These are phyloP conservation scores for Chalciporus piperatus DNA, from an alignment of 768 basidiomycete species.

Conservation along the genomic window DNA sequence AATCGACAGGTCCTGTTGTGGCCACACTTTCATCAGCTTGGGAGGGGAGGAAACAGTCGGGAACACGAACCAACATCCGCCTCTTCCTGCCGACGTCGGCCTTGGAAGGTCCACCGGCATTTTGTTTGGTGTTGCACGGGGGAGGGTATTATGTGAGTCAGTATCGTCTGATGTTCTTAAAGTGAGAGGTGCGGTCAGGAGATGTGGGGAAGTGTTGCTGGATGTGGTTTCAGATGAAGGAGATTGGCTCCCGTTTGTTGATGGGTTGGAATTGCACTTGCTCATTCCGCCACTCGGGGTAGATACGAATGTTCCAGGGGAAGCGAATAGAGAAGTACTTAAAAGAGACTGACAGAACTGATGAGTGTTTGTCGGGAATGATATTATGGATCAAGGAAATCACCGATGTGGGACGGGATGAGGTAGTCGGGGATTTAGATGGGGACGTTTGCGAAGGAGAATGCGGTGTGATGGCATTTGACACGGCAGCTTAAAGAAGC, in stretches of 20 bases:
- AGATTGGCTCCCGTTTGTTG: conserved; percentile 46
- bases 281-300: conserved; percentile 39
- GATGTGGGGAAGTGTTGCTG: conserved; percentile 46
- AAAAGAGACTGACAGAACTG: conserved; percentile 20
- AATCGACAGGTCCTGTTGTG: conserved; percentile 73
- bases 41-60: background rate
- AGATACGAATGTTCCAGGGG: conserved; percentile 22
- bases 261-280: conserved; percentile 45
- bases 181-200: conserved; percentile 34
- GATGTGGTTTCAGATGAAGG: conserved; percentile 44
- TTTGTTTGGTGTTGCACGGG: conserved; percentile 45
- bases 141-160: conserved; percentile 19
- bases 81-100: conserved; percentile 56
- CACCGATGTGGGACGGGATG: conserved; percentile 21
- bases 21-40: conserved; percentile 7
- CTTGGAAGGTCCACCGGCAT: conserved; percentile 51
- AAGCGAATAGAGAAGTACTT: conserved; percentile 21
- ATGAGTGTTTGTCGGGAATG: conserved; percentile 21
- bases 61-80: conserved; percentile 72
- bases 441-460: conserved; percentile 24
- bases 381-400: conserved; percentile 31
- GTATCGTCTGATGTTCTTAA: conserved; percentile 36
- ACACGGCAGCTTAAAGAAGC: conserved; percentile 32
- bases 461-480: conserved; percentile 30
- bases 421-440: conserved; percentile 30